Evolutionary conservation across 2,329 filamentous ascomycete genomes (phyloP).

Genomic region (Zasmidium citrigriseum): DNA sequence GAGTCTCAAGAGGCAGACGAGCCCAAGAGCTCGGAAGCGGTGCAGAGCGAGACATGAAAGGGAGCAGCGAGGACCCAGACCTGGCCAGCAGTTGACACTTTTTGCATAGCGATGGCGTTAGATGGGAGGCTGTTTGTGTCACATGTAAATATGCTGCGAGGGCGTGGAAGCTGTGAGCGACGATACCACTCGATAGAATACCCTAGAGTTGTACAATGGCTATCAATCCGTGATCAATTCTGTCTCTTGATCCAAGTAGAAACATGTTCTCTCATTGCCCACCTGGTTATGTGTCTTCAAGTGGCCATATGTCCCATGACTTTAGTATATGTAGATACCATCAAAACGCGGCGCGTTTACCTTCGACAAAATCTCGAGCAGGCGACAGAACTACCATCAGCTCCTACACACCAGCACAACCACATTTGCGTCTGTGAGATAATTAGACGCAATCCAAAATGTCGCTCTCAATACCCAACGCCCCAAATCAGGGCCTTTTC

Average conservation of each 20-base stretch:
- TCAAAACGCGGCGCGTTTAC: not conserved
- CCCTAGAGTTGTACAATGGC: not conserved
- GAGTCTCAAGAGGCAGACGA: too few relatives aligned
- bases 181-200: not conserved
- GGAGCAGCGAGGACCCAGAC: not conserved
- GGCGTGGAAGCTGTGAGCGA: not conserved
- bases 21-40: too few relatives aligned
- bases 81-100: not conserved
- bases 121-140: not conserved
- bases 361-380: not conserved
- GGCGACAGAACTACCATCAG: not conserved
- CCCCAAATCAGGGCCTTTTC: slow-evolving; percentile 90
- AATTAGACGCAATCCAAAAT: slow-evolving; percentile 53
- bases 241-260: too few relatives aligned
- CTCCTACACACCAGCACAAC: not conserved
- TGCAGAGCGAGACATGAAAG: too few relatives aligned
- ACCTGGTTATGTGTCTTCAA: too few relatives aligned
- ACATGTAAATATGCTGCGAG: not conserved
- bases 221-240: too few relatives aligned
- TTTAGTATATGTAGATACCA: not conserved
- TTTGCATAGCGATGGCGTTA: slow-evolving; percentile 2
- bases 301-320: not conserved
- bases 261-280: too few relatives aligned
- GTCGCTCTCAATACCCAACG: slow-evolving; percentile 95
- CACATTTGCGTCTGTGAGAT: too few relatives aligned